Conservation (phyloP, 2,329 filamentous ascomycete species). For the Drechslerella dactyloides region DNA sequence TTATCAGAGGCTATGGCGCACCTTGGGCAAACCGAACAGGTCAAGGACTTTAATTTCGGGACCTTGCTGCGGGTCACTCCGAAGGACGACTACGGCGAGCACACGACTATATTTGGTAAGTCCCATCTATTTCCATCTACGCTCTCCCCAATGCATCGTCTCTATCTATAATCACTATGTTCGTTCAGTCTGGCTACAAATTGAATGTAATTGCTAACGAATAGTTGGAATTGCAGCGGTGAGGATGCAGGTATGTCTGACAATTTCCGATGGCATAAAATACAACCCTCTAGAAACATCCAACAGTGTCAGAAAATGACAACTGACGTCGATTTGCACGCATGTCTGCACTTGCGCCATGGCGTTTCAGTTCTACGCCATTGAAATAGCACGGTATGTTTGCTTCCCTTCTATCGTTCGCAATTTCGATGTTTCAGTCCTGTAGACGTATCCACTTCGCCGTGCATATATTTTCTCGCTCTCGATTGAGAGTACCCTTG, state of each 20-base stretch:
- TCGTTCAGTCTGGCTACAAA: conserved; percentile 8
- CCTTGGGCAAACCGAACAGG: conserved; percentile 54
- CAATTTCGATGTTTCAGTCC: background rate
- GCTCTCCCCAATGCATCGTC: background rate
- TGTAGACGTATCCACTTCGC: background rate
- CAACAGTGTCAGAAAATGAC: background rate
- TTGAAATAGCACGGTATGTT: conserved; percentile 73
- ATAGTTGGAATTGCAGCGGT: conserved; percentile 55
- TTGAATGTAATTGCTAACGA: conserved; percentile 17
- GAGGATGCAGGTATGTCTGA: conserved; percentile 64
- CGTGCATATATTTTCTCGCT: background rate
- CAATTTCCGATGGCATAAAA: background rate
- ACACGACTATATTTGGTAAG: conserved; percentile 89
- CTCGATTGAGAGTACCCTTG: background rate
- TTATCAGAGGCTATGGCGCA: no score
- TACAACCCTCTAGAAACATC: background rate
- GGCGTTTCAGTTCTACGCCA: conserved; percentile 73
- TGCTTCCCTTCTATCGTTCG: background rate
- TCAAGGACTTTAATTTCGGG: conserved; percentile 98
- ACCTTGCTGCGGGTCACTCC: conserved; percentile 84
- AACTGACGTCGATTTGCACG: conserved; percentile 18
- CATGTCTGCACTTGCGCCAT: conserved; percentile 11
- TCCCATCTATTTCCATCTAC: conserved; percentile 1
- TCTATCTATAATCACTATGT: background rate
- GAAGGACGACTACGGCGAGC: conserved; percentile 81